Evolutionary conservation across 192 early-diverging fungal species (phyloP).

Genomic region (Kickxella alabastrina): DNA sequence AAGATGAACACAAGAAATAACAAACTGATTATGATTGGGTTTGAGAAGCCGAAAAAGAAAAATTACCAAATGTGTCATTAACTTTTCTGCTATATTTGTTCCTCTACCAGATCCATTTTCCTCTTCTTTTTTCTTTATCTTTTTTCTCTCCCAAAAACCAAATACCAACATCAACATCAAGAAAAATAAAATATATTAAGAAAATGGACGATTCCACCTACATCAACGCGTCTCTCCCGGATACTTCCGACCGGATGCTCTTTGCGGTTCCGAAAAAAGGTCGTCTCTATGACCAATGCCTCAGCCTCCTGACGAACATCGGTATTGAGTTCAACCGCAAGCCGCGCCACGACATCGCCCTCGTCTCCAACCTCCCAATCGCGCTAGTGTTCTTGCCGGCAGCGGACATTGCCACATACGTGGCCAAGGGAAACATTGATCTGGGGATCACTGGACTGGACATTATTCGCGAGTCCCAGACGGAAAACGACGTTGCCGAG

Average conservation of each 20-base stretch:
- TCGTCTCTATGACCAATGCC: conserved; percentile 85
- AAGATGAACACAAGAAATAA: too few relatives aligned
- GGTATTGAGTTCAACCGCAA: conserved; percentile 94
- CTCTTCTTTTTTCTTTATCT: background rate
- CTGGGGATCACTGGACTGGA: conserved; percentile 96
- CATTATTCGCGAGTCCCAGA: conserved; percentile 82
- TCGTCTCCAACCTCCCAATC: conserved; percentile 88
- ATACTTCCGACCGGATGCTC: conserved; percentile 65
- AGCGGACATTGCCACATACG: conserved; percentile 93
- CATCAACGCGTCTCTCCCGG: conserved; percentile 39
- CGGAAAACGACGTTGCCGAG: conserved; percentile 64
- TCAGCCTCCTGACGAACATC: conserved; percentile 79
- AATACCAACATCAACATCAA: background rate
- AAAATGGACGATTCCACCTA: conserved; percentile 15
- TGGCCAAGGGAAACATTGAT: conserved; percentile 93
- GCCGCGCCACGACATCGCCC: conserved; percentile 94
- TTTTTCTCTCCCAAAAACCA: background rate
- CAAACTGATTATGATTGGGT: too few relatives aligned
- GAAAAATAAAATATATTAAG: background rate
- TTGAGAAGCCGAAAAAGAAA: too few relatives aligned
- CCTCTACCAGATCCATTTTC: too few relatives aligned
- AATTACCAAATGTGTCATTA: too few relatives aligned
- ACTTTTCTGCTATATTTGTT: too few relatives aligned
- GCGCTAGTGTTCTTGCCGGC: conserved; percentile 95
- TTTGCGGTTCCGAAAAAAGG: conserved; percentile 99